phyloP scores from a whole-genome alignment of 2,329 filamentous ascomycete species.

The Alternaria arbusti region DNA sequence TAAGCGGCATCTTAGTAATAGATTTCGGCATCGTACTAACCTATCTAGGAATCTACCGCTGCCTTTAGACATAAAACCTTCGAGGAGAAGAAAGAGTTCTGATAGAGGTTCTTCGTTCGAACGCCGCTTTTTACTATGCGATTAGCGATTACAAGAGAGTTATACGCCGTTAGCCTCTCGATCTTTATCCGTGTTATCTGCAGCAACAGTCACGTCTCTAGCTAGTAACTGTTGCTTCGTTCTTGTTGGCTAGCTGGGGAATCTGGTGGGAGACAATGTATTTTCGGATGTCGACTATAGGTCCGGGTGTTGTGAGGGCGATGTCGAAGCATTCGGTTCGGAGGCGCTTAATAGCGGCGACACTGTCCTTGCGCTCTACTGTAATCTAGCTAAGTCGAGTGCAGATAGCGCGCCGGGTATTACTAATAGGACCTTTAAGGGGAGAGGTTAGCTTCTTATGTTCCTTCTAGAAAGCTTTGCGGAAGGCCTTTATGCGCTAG shows the following conservation, averaged over 20 bases:
- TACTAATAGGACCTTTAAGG: slow-evolving; percentile 37
- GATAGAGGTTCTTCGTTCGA: too few relatives aligned
- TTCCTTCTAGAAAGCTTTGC: slow-evolving; percentile 35
- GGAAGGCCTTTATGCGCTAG: slow-evolving; percentile 44
- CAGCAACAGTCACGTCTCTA: too few relatives aligned
- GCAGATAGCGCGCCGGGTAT: slow-evolving; percentile 39
- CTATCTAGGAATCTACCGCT: too few relatives aligned
- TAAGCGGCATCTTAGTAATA: too few relatives aligned
- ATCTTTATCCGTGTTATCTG: too few relatives aligned
- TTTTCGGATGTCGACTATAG: slow-evolving; percentile 44
- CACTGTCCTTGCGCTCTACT: slow-evolving; percentile 32
- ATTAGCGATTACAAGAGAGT: too few relatives aligned
- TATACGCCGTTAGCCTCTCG: too few relatives aligned
- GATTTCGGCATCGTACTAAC: too few relatives aligned
- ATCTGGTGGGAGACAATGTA: slow-evolving; percentile 44
- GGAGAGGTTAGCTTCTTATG: slow-evolving; percentile 30
- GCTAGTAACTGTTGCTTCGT: too few relatives aligned
- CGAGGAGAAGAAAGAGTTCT: too few relatives aligned
- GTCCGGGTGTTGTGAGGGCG: slow-evolving; percentile 29
- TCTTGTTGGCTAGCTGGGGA: slow-evolving; percentile 32
- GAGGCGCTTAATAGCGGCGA: slow-evolving; percentile 33
- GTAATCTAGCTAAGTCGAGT: slow-evolving; percentile 44
- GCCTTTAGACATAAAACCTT: too few relatives aligned
- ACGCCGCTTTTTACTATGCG: too few relatives aligned
- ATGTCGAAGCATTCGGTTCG: slow-evolving; percentile 36